Evolutionary conservation across 306 rosid genomes (phyloP), one percentile per base, ranked within the genome.

Genomic region (Carpinus viminea): DNA sequence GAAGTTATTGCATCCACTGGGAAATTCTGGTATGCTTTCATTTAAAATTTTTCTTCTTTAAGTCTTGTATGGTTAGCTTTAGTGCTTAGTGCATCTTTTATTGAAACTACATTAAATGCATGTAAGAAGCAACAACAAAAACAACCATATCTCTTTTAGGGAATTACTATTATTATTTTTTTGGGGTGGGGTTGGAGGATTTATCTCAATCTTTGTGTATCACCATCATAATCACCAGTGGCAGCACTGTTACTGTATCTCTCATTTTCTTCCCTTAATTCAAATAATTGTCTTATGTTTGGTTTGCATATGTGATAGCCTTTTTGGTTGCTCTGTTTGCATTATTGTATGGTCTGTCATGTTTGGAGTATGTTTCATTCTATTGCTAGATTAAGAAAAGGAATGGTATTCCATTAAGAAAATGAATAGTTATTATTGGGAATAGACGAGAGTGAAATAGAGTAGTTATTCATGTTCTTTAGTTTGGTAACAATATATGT

Each of bases 1-100:
- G 86, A 78, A 74, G 87, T 78, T 47, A 86, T 89, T 78, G 92
- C 92, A 83, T 89, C 92, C 79, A 78, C 89, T 0, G 89, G 92
- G 61, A 86, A 82, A 76, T 89, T 82, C 68, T 89, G 90, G 92
- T 86, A 83, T 72, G 73, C 51, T 81, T 50, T 56, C 71, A 43
- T 28, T 55, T 60, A 34, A 24, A 24, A 45, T 15, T 73, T 74
- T 38, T 46, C 81, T 70, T 55, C 16, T 71, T 65, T 64, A 12
- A 43, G 55, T 26, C 26, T 76, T 8, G 59, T 8, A 20, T 21
- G 7, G 21, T 16, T 15, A 26, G 28, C 6, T 46, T n/a, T 79
- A 38, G 5, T 24, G 76, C 66, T 13, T 43, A 41, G 52, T 26
- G 48, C 72, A 2, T 11, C 7, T 48, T 12, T 48, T 48, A 2